phyloP scores from a whole-genome alignment of 441 rosid genomes.

The Erysimum pusillum region DNA sequence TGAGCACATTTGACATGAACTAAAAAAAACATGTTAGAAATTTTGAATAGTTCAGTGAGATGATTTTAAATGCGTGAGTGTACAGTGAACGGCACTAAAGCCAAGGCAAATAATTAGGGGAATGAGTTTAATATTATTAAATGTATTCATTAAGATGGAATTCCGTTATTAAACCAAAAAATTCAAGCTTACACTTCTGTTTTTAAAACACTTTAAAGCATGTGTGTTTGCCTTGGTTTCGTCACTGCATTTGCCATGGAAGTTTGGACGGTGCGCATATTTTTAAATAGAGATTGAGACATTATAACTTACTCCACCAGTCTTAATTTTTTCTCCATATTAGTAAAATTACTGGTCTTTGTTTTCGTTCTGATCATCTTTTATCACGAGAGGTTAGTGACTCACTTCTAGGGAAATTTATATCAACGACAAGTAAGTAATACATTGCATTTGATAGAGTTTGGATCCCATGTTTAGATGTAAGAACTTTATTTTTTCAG shows the following conservation, averaged over 20 bases:
- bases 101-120: constrained; percentile 38
- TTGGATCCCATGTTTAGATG: constrained; percentile 26
- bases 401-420: not conserved
- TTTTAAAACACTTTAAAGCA: constrained; percentile 28
- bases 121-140: constrained; percentile 37
- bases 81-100: constrained; percentile 21
- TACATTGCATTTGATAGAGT: not conserved
- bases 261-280: constrained; percentile 40
- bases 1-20: constrained; percentile 12
- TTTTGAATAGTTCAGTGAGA: constrained; percentile 20
- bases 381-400: not conserved
- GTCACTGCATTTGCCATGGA: constrained; percentile 38
- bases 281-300: not conserved
- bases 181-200: constrained; percentile 17
- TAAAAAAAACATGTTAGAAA: constrained; percentile 26
- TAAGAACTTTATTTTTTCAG: not conserved
- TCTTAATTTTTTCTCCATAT: not conserved
- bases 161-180: not conserved
- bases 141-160: constrained; percentile 7
- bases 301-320: constrained; percentile 9
- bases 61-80: constrained; percentile 7
- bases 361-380: constrained; percentile 4
- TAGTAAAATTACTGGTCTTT: not conserved
- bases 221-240: constrained; percentile 47
- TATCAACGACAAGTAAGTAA: not conserved